phyloP scores from a whole-genome alignment of 2,329 filamentous ascomycete genomes.

The Biscogniauxia mediterranea region DNA sequence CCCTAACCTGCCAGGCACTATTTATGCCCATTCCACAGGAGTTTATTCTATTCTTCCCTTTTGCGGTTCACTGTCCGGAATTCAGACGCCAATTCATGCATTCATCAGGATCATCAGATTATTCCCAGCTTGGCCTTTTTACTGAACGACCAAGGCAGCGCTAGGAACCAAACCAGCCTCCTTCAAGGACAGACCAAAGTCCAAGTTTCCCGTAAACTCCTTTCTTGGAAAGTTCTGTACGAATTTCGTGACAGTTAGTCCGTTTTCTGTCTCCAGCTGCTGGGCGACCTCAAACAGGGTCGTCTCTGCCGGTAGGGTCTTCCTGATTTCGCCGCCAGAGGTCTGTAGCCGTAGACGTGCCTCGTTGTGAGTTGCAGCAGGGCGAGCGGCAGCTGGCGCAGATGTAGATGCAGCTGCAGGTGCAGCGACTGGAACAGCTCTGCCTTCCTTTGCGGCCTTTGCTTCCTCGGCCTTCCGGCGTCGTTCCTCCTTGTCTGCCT shows the following conservation, averaged over 20 bases:
- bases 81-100: slow-evolving; percentile 23
- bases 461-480: slow-evolving; percentile 80
- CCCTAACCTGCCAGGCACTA: neutral
- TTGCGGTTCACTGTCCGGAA: slow-evolving; percentile 6
- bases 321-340: slow-evolving; percentile 71
- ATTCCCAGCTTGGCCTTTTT: slow-evolving; percentile 15
- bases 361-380: slow-evolving; percentile 72
- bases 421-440: slow-evolving; percentile 43
- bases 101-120: slow-evolving; percentile 6
- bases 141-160: slow-evolving; percentile 78
- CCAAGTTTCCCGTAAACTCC: slow-evolving; percentile 64
- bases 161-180: slow-evolving; percentile 89
- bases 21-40: neutral
- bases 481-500: slow-evolving; percentile 88
- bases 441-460: slow-evolving; percentile 84
- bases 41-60: neutral
- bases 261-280: slow-evolving; percentile 68
- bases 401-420: slow-evolving; percentile 41
- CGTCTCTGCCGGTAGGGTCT: slow-evolving; percentile 84
- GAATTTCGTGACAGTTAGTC: slow-evolving; percentile 70
- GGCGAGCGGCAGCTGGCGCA: slow-evolving; percentile 48
- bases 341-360: slow-evolving; percentile 81
- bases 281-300: slow-evolving; percentile 91
- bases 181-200: slow-evolving; percentile 88
- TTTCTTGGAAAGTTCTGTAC: slow-evolving; percentile 86